Percentiles rank a stretch among this genome's conserved stretches.
Conservation (phyloP, 495 filamentous ascomycete species). For the Penicillium ochrochloron region DNA sequence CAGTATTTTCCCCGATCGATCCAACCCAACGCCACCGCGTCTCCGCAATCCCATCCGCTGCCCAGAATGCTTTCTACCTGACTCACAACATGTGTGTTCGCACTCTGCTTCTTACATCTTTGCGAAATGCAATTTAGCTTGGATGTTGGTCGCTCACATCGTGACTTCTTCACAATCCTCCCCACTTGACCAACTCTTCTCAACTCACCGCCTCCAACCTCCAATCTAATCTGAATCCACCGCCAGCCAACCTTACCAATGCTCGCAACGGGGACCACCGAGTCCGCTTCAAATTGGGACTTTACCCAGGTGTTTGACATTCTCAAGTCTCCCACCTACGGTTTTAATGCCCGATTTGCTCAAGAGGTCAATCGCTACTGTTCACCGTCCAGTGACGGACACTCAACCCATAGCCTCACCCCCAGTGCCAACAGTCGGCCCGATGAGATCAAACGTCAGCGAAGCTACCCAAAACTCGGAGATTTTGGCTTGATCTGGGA, state of each 20-base stretch:
- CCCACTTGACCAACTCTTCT: neutral
- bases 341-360: slow-evolving; percentile 16
- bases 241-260: slow-evolving; percentile 18
- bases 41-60: neutral
- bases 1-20: neutral
- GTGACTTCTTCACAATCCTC: neutral
- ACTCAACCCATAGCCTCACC: slow-evolving; percentile 9
- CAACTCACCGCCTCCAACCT: neutral
- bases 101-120: neutral
- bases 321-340: slow-evolving; percentile 44
- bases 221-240: neutral
- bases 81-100: slow-evolving; percentile 6
- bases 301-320: slow-evolving; percentile 55
- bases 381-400: slow-evolving; percentile 6
- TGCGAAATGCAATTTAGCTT: slow-evolving; percentile 10
- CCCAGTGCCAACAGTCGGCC: slow-evolving; percentile 7
- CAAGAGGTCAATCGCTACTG: slow-evolving; percentile 15
- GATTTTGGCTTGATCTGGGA: slow-evolving; percentile 49
- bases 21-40: slow-evolving; percentile 5
- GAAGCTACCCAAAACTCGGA: slow-evolving; percentile 34
- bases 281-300: slow-evolving; percentile 47
- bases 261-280: slow-evolving; percentile 20
- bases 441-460: slow-evolving; percentile 1
- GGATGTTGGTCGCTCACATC: neutral
- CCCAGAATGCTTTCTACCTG: slow-evolving; percentile 9